phyloP scores from a whole-genome alignment of 2,329 filamentous ascomycete genomes.

The Hypomyces rosellus region DNA sequence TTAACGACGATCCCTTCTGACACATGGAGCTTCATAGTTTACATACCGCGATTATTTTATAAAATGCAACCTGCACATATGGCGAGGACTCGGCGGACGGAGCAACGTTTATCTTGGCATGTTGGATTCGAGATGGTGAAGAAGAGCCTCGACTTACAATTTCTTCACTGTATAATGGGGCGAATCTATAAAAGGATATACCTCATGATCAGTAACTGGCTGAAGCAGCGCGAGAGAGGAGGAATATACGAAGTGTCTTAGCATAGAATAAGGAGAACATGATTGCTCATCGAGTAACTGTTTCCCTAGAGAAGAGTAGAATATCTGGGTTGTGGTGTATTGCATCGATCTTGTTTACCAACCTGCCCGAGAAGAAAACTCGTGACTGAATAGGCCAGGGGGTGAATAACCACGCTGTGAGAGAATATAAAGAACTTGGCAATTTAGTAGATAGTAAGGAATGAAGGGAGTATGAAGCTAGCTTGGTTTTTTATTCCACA shows the following conservation, averaged over 20 bases:
- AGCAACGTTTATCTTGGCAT: conserved; percentile 3
- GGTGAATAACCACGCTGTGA: background rate
- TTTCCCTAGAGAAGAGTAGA: conserved; percentile 1
- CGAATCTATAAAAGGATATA: background rate
- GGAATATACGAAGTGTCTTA: background rate
- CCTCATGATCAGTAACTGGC: background rate
- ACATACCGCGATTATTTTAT: background rate
- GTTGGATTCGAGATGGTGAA: background rate
- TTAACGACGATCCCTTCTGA: conserved; percentile 7
- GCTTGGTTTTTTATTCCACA: too few species aligned
- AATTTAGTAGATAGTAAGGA: too few species aligned
- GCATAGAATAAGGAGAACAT: background rate
- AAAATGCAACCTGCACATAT: background rate
- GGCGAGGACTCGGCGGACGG: background rate
- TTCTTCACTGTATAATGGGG: background rate
- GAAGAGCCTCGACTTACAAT: conserved; percentile 3
- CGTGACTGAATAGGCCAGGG: background rate
- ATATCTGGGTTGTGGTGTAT: conserved; percentile 3
- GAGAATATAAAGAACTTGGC: background rate
- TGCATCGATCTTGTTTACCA: conserved; percentile 7
- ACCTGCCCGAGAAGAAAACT: background rate
- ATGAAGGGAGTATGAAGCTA: too few species aligned
- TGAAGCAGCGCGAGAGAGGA: background rate
- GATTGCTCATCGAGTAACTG: background rate
- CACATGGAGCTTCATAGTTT: conserved; percentile 6